A percentile compares a stretch with the other conserved stretches of the same genome.
These are phyloP conservation scores for Metschnikowia vanudenii DNA, from an alignment of 805 yeast species.

Conservation along the genomic window DNA sequence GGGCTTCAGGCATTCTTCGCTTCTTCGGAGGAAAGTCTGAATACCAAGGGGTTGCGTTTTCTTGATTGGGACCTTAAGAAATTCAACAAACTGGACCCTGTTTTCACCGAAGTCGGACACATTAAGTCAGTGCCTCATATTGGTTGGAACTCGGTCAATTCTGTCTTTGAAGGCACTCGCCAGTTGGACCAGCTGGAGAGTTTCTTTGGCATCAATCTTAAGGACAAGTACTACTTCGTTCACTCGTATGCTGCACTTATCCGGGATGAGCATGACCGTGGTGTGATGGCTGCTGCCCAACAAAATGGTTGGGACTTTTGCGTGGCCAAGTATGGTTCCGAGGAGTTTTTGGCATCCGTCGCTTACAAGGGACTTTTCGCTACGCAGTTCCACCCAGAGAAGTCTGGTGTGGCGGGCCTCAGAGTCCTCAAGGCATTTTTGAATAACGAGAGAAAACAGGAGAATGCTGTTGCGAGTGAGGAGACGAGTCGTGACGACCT, in stretches of 20 bases:
- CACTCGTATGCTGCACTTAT: slow-evolving; percentile 87
- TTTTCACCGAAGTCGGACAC: slow-evolving; percentile 24
- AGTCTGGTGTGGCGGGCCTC: slow-evolving; percentile 89
- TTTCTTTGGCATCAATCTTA: slow-evolving; percentile 64
- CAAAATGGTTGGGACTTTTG: slow-evolving; percentile 70
- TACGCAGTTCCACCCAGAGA: slow-evolving; percentile 99
- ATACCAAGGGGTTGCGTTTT: slow-evolving; percentile 47
- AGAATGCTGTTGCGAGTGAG: slow-evolving; percentile 9
- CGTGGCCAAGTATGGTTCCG: slow-evolving; percentile 69
- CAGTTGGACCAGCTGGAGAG: slow-evolving; percentile 25
- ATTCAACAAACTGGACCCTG: slow-evolving; percentile 48
- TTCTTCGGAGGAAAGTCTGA: slow-evolving; percentile 73
- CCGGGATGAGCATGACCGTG: slow-evolving; percentile 26
- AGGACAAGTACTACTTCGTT: slow-evolving; percentile 84
- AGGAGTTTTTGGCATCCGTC: slow-evolving; percentile 80
- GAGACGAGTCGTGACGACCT: background rate
- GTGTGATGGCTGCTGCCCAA: slow-evolving; percentile 28
- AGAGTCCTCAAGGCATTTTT: slow-evolving; percentile 72
- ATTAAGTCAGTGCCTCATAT: slow-evolving; percentile 91
- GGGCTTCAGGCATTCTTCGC: slow-evolving; percentile 85
- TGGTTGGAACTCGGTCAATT: slow-evolving; percentile 78
- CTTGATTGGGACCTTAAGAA: slow-evolving; percentile 48
- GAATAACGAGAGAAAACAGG: slow-evolving; percentile 35
- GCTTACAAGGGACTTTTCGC: slow-evolving; percentile 79
- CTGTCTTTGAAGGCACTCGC: slow-evolving; percentile 24